These are phyloP conservation scores for Parafenestella ontariensis DNA, from an alignment of 2,329 filamentous ascomycete species.

Conservation along the genomic window DNA sequence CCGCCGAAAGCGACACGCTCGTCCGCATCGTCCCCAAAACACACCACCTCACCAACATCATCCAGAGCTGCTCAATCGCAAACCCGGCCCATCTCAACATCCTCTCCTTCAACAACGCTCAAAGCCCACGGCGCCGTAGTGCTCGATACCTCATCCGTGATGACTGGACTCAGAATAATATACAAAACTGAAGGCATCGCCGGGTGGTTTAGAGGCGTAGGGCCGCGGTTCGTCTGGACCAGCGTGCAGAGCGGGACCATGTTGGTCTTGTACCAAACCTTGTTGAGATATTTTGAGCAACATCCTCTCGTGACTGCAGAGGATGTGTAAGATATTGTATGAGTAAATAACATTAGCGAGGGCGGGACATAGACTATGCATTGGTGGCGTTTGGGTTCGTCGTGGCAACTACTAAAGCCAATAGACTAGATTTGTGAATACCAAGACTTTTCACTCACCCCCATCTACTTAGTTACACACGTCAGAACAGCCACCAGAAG, in stretches of 20 bases:
- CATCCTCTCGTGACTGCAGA: constrained; percentile 49
- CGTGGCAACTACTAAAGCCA: constrained; percentile 2
- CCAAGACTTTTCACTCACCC: neutral
- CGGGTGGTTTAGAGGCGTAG: constrained; percentile 94
- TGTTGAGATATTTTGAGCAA: constrained; percentile 78
- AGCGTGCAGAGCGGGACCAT: constrained; percentile 97
- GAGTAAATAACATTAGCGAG: constrained; percentile 14
- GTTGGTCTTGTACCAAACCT: constrained; percentile 91
- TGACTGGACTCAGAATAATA: constrained; percentile 83
- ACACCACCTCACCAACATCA: constrained; percentile 31
- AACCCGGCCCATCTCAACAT: constrained; percentile 83
- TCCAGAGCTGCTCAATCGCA: constrained; percentile 33
- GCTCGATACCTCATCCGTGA: constrained; percentile 87
- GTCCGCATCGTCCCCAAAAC: constrained; percentile 39
- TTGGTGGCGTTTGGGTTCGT: constrained; percentile 22
- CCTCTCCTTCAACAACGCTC: constrained; percentile 83
- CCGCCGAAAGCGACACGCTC: constrained; percentile 24
- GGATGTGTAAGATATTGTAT: constrained; percentile 29
- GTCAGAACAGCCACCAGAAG: too few species aligned
- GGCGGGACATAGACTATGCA: constrained; percentile 17
- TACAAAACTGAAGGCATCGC: constrained; percentile 87
- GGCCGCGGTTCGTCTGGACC: constrained; percentile 92
- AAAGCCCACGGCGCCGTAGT: constrained; percentile 78
- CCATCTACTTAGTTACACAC: neutral
- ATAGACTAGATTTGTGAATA: constrained; percentile 10